A percentile compares a stretch with the other conserved stretches of the same genome.
Evolutionary conservation across 2,329 filamentous ascomycete genomes (phyloP).

Genomic region (Fusarium sp.): DNA sequence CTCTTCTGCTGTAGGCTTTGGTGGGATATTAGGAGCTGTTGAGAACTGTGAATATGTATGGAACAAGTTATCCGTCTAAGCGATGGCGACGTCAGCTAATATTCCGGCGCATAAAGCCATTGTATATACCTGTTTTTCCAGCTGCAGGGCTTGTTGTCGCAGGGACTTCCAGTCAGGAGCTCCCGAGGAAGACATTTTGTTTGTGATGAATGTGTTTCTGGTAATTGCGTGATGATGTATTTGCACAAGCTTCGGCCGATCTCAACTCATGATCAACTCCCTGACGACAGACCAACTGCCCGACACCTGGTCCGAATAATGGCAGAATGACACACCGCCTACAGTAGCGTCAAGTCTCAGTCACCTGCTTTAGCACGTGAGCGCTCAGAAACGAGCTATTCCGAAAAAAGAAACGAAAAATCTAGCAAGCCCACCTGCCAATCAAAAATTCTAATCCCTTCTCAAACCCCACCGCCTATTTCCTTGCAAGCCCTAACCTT

Average conservation of each 20-base stretch:
- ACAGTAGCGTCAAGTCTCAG: not conserved
- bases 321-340: constrained; percentile 49
- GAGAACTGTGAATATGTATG: constrained; percentile 93
- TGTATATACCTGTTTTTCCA: constrained; percentile 84
- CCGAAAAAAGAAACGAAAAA: constrained; percentile 1
- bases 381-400: not conserved
- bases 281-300: constrained; percentile 38
- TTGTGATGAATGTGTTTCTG: constrained; percentile 2
- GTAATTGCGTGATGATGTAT: constrained; percentile 28
- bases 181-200: constrained; percentile 62
- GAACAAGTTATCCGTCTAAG: constrained; percentile 83
- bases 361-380: constrained; percentile 45
- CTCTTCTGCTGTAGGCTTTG: constrained; percentile 88
- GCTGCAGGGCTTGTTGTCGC: constrained; percentile 86
- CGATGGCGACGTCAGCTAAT: constrained; percentile 36
- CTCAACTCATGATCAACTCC: constrained; percentile 36
- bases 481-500: constrained; percentile 53
- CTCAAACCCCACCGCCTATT: constrained; percentile 33
- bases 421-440: constrained; percentile 39
- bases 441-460: constrained; percentile 48
- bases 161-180: constrained; percentile 89
- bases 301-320: constrained; percentile 38
- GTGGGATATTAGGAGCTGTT: constrained; percentile 79
- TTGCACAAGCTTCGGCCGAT: constrained; percentile 21
- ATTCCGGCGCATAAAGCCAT: constrained; percentile 31